Evolutionary conservation across 1,284 basidiomycete genomes (phyloP).

Genomic region (Peniophora sp.): DNA sequence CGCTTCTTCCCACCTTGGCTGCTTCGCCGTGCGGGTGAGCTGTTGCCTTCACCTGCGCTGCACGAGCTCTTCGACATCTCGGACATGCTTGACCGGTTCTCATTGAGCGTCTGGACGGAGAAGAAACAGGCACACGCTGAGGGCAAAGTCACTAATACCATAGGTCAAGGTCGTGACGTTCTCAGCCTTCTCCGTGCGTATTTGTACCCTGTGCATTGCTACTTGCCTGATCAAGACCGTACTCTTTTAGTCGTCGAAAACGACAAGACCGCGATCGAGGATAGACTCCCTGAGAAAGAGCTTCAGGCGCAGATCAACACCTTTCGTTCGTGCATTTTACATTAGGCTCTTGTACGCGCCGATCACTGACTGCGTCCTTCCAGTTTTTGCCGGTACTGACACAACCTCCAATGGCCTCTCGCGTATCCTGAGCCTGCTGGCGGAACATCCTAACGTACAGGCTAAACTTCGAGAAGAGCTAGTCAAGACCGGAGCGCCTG

Average conservation of each 20-base stretch:
- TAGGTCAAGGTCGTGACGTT: conserved; percentile 34
- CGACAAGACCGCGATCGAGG: conserved; percentile 14
- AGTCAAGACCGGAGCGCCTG: conserved; percentile 4
- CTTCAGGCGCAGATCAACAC: conserved; percentile 16
- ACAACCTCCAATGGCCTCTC: conserved; percentile 15
- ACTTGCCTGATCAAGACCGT: not conserved
- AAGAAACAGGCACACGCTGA: conserved; percentile 25
- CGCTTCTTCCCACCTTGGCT: not conserved
- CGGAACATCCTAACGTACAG: conserved; percentile 12
- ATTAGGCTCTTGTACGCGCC: conserved; percentile 2
- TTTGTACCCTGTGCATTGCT: not conserved
- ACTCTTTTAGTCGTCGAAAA: conserved; percentile 17
- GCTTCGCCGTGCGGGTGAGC: not conserved
- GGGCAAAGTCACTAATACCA: conserved; percentile 22
- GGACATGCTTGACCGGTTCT: conserved; percentile 39
- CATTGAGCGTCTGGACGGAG: conserved; percentile 28
- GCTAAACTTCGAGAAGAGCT: conserved; percentile 13
- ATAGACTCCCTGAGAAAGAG: conserved; percentile 15
- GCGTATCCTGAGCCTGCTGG: conserved; percentile 12
- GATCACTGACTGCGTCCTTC: conserved; percentile 1
- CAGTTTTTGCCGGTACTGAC: conserved; percentile 12
- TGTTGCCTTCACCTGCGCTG: conserved; percentile 19
- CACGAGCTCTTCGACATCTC: conserved; percentile 36
- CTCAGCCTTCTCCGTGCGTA: conserved; percentile 35
- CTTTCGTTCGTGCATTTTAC: conserved; percentile 7